Base-by-base conservation (phyloP, 257 asterid genomes). In the Nicotiana noctiflora region DNA sequence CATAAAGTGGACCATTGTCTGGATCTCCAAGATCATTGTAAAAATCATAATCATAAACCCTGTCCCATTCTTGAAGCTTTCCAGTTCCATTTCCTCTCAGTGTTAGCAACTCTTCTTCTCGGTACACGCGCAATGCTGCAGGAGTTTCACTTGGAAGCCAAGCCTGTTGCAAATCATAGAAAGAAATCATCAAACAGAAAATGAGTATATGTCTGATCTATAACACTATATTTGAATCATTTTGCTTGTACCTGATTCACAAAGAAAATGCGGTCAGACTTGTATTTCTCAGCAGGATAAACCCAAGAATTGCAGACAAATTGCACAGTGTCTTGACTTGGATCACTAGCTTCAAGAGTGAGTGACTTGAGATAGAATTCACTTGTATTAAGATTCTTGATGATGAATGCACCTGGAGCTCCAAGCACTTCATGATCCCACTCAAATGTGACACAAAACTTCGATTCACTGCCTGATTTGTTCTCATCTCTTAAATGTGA, bases 261-360 rank as follows among this genome's bases (percentile, higher is more conserved):
- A 29, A 93, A 93, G 84, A 93, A 93, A 55, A 91, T 65, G 6
- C 97, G 91, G 79, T 86, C 87, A 25, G 78, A 81, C 44, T 86
- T 68, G 85, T 93, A 90, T 66, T 81, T 74, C 13, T 90, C 85
- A 37, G 89, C 86, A 6, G 91, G 92, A 78, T 90, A 93, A 82
- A 93, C 86, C 97, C 97, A 93, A 17, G 97, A 93, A 81, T 93
- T 87, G 88, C 97, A 93, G 70, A 87, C 67, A 85, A 93, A 93
- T 72, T 91, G 93, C 74, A 93, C 57, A 8, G 83, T 88, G 31
- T 89, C 90, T 68, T 88, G 93, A 3, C 86, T 89, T 23, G 94
- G 94, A 81, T 91, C 87, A 52, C 84, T 82, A 21, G 17, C 17
- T 84, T 90, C 90, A 32, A 93, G 95, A 15, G 92, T 91, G 1